Conservation (phyloP, 495 filamentous ascomycete genomes). For the Xylaria sp. region DNA sequence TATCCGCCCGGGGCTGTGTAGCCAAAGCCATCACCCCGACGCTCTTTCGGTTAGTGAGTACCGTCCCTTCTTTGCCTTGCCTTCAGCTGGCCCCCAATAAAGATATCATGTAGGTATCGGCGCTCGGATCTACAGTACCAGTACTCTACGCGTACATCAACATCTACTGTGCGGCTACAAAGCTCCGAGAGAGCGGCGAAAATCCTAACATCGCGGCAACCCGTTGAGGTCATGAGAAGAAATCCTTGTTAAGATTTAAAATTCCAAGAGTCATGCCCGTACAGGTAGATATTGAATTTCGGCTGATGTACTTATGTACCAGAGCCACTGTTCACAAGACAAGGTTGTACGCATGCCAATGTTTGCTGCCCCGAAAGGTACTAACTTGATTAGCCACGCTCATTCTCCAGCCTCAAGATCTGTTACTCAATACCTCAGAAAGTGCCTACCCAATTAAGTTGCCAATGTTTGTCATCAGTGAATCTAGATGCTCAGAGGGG, state of each 20-base stretch:
- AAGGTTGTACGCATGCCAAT: not conserved
- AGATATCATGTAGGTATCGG: constrained; percentile 8
- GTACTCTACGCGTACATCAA: not conserved
- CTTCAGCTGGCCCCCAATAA: constrained; percentile 44
- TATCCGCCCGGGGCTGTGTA: constrained; percentile 32
- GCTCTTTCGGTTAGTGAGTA: constrained; percentile 22
- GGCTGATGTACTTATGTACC: constrained; percentile 18
- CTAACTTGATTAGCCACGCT: not conserved
- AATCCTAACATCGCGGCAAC: not conserved
- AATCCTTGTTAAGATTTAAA: constrained; percentile 7
- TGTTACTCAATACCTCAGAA: constrained; percentile 1
- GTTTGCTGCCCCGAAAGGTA: not conserved
- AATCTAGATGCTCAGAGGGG: not conserved
- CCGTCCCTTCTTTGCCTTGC: constrained; percentile 38
- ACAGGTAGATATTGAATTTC: constrained; percentile 10
- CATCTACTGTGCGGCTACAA: not conserved
- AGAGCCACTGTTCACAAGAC: constrained; percentile 9
- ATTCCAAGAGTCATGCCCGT: not conserved
- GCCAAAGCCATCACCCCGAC: constrained; percentile 22
- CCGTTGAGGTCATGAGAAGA: constrained; percentile 3
- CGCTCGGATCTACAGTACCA: not conserved
- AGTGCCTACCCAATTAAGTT: not conserved
- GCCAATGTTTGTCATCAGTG: not conserved
- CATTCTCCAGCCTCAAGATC: constrained; percentile 12
- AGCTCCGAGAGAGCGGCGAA: not conserved